These are phyloP conservation scores for Fusarium temperatum DNA, from an alignment of 2,329 filamentous ascomycete genomes.

Conservation along the genomic window DNA sequence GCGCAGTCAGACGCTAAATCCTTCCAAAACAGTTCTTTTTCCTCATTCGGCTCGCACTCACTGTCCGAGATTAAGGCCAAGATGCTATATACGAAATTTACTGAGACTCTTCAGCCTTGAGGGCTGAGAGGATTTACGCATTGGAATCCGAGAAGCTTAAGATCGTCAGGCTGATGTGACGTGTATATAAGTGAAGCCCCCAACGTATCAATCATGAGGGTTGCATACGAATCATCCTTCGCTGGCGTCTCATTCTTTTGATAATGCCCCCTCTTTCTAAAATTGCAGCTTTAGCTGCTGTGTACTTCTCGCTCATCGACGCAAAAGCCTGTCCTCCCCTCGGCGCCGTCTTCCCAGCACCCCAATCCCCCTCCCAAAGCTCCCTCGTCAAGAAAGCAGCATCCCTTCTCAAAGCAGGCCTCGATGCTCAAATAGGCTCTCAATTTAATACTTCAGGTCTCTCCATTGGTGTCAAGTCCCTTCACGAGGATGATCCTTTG, in stretches of 20 bases:
- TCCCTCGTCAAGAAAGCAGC: slow-evolving; percentile 43
- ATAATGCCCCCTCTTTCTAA: slow-evolving; percentile 32
- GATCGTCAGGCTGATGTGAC: not conserved
- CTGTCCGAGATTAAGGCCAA: slow-evolving; percentile 23
- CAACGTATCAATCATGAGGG: not conserved
- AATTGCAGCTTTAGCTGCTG: slow-evolving; percentile 21
- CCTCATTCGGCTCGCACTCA: slow-evolving; percentile 11
- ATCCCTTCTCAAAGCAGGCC: slow-evolving; percentile 27
- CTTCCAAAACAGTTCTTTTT: not conserved
- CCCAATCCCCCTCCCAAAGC: slow-evolving; percentile 46
- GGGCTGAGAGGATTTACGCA: not conserved
- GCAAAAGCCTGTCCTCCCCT: slow-evolving; percentile 54
- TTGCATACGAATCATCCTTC: not conserved
- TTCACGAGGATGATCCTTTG: slow-evolving; percentile 50
- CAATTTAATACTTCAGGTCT: slow-evolving; percentile 47
- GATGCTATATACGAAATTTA: not conserved
- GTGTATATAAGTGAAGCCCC: slow-evolving; percentile 26
- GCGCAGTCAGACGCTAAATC: slow-evolving; percentile 1
- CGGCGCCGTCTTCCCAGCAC: slow-evolving; percentile 52
- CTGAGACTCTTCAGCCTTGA: not conserved
- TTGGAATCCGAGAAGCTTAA: not conserved
- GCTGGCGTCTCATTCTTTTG: not conserved
- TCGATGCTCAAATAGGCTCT: slow-evolving; percentile 41
- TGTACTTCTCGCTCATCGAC: slow-evolving; percentile 28
- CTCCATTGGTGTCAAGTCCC: slow-evolving; percentile 53